These are phyloP conservation scores for Chaetoscypha palmicola DNA, from an alignment of 2,329 filamentous ascomycete genomes.

Conservation along the genomic window DNA sequence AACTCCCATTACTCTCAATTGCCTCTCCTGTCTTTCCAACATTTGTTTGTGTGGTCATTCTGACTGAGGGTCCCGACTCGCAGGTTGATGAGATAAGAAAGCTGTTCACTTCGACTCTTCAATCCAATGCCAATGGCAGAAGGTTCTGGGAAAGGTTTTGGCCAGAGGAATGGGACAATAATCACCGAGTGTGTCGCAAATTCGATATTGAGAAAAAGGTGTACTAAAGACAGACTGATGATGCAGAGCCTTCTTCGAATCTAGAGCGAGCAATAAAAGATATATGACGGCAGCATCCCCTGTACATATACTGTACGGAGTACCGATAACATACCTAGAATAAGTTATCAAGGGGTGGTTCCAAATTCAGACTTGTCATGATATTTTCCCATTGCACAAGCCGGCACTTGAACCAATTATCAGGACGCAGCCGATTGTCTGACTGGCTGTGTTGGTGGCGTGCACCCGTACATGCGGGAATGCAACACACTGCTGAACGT, in stretches of 20 bases:
- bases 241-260: too few species aligned
- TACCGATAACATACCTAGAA: background rate
- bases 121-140: too few species aligned
- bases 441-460: background rate
- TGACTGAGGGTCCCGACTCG: too few species aligned
- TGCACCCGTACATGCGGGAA: background rate
- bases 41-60: too few species aligned
- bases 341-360: background rate
- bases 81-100: too few species aligned
- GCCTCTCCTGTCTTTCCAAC: too few species aligned
- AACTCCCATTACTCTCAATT: conserved; percentile 2
- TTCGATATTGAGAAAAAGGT: too few species aligned
- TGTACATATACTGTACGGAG: background rate
- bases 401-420: background rate
- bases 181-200: too few species aligned
- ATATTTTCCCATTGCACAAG: background rate
- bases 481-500: background rate
- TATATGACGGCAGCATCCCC: background rate
- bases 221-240: background rate
- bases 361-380: background rate
- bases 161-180: background rate
- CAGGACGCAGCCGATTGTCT: background rate
- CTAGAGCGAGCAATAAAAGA: too few species aligned
- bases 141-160: background rate
- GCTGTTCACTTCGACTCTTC: too few species aligned